Evolutionary conservation across 2,329 filamentous ascomycete species (phyloP).

Genomic region (Xylaria sp.): DNA sequence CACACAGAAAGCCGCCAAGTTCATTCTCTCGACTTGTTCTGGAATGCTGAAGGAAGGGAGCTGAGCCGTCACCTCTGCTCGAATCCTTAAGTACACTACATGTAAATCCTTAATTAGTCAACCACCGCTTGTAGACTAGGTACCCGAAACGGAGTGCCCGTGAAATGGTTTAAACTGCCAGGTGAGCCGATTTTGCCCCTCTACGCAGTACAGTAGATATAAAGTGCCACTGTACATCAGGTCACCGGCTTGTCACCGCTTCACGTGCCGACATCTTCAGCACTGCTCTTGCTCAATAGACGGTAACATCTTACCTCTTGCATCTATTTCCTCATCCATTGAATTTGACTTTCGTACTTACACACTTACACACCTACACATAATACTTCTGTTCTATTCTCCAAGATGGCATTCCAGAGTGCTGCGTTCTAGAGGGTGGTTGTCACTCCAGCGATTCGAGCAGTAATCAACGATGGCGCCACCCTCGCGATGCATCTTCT

Average conservation of each 20-base stretch:
- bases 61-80: neutral
- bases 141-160: neutral
- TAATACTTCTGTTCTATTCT: slow-evolving; percentile 37
- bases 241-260: slow-evolving; percentile 10
- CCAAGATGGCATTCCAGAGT: slow-evolving; percentile 57
- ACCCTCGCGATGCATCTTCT: slow-evolving; percentile 60
- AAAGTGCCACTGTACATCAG: neutral
- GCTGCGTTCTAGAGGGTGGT: slow-evolving; percentile 67
- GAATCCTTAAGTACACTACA: neutral
- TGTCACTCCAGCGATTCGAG: slow-evolving; percentile 52
- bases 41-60: neutral
- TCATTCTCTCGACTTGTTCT: neutral
- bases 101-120: slow-evolving; percentile 5
- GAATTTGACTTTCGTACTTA: neutral
- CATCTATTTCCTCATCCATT: slow-evolving; percentile 11
- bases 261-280: slow-evolving; percentile 24
- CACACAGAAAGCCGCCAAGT: neutral
- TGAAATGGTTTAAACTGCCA: slow-evolving; percentile 12
- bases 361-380: neutral
- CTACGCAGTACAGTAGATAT: neutral
- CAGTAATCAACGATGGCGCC: slow-evolving; percentile 63
- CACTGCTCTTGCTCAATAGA: neutral
- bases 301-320: neutral
- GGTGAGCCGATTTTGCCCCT: slow-evolving; percentile 35
- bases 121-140: neutral